phyloP scores from a whole-genome alignment of 306 rosid species.

The Urtica urens region DNA sequence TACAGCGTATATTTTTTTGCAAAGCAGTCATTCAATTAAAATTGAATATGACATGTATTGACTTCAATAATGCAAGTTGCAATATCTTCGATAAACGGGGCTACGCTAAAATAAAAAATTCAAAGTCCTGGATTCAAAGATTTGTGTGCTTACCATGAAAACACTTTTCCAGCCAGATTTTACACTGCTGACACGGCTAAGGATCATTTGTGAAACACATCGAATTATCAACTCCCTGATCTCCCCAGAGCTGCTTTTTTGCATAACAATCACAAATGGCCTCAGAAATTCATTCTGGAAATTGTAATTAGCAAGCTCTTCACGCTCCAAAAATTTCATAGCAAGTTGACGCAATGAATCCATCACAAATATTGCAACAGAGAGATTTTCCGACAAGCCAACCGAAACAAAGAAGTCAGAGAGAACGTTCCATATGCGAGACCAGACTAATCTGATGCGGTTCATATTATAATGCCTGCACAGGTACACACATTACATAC shows the following conservation, averaged over 20 bases:
- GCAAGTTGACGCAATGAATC: conserved; percentile 98
- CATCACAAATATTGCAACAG: conserved; percentile 98
- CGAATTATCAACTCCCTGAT: conserved; percentile 90
- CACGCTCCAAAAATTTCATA: conserved; percentile 97
- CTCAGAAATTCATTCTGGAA: conserved; percentile 96
- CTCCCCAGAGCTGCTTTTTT: conserved; percentile 80
- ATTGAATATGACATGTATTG: too few relatives aligned
- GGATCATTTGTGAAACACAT: conserved; percentile 99
- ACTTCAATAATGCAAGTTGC: not conserved
- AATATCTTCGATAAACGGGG: not conserved
- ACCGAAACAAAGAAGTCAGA: conserved; percentile 98
- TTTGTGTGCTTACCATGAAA: conserved; percentile 54
- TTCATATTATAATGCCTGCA: conserved; percentile 99
- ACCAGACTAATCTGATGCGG: conserved; percentile 98
- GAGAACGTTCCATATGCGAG: conserved; percentile 97
- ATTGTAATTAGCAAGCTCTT: conserved; percentile 94
- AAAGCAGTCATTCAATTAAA: too few relatives aligned
- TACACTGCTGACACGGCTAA: conserved; percentile 90
- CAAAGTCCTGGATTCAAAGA: not conserved
- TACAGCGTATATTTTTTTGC: too few relatives aligned
- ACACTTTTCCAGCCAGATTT: conserved; percentile 99
- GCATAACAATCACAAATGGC: conserved; percentile 96
- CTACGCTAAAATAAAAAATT: not conserved
- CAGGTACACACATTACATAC: too few relatives aligned
- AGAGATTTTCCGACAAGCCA: conserved; percentile 88